phyloP scores from a whole-genome alignment of 2,329 filamentous ascomycete species.

The Fusarium sororula region DNA sequence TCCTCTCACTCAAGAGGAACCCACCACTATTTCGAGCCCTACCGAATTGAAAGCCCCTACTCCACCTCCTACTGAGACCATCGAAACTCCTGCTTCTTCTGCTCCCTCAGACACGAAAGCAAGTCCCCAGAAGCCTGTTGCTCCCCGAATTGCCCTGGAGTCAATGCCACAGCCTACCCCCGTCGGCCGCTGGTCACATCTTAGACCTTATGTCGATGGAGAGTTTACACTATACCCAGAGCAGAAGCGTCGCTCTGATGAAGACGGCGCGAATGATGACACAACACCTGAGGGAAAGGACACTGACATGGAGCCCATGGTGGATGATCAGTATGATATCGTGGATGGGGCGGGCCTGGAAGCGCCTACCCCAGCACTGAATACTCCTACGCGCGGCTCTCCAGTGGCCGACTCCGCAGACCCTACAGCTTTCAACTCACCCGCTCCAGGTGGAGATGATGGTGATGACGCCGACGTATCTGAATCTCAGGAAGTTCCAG shows the following conservation, averaged over 20 bases:
- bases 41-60: conserved; percentile 29
- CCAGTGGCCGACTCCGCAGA: conserved; percentile 52
- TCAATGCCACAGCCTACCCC: conserved; percentile 44
- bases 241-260: conserved; percentile 46
- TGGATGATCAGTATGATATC: conserved; percentile 47
- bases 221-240: conserved; percentile 53
- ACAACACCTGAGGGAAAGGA: conserved; percentile 46
- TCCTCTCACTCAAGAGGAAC: conserved; percentile 20
- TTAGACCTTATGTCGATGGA: conserved; percentile 53
- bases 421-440: conserved; percentile 50
- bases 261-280: conserved; percentile 46
- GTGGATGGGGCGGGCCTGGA: conserved; percentile 45
- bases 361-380: conserved; percentile 49
- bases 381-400: conserved; percentile 52
- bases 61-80: conserved; percentile 28
- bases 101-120: conserved; percentile 32
- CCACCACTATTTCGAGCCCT: conserved; percentile 22
- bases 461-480: conserved; percentile 49
- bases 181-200: conserved; percentile 48
- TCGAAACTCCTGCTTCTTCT: conserved; percentile 29
- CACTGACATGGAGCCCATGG: conserved; percentile 45
- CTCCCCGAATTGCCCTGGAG: conserved; percentile 15
- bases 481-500: conserved; percentile 47
- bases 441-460: conserved; percentile 50
- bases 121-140: conserved; percentile 32